These are phyloP conservation scores for Canariomyces notabilis DNA, from an alignment of 2,329 filamentous ascomycete species.

Conservation along the genomic window DNA sequence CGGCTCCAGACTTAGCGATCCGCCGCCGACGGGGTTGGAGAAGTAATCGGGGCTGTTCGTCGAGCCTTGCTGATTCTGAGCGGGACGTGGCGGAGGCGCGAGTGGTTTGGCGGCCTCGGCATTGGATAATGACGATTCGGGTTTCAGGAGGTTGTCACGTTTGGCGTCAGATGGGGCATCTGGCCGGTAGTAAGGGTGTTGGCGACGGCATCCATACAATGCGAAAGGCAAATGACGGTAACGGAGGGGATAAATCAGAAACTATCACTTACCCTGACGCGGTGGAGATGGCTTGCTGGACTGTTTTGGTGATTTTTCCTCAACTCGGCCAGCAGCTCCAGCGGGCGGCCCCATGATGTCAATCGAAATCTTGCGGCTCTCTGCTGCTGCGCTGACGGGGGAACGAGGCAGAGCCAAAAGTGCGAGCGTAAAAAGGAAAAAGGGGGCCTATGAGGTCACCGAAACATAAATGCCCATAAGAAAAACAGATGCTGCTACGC, in stretches of 20 bases:
- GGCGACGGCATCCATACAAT: slow-evolving; percentile 17
- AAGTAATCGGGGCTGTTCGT: slow-evolving; percentile 64
- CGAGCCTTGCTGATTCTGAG: slow-evolving; percentile 37
- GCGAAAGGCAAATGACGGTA: slow-evolving; percentile 21
- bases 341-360: slow-evolving; percentile 47
- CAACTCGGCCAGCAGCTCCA: slow-evolving; percentile 36
- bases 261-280: slow-evolving; percentile 38
- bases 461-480: slow-evolving; percentile 21
- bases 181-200: slow-evolving; percentile 18
- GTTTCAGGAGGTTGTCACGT: slow-evolving; percentile 43
- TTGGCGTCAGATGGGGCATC: slow-evolving; percentile 22
- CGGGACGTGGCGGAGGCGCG: slow-evolving; percentile 64
- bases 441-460: slow-evolving; percentile 27
- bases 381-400: slow-evolving; percentile 16
- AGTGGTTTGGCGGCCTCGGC: slow-evolving; percentile 60
- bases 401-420: slow-evolving; percentile 8
- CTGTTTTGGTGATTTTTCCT: slow-evolving; percentile 46
- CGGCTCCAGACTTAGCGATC: slow-evolving; percentile 69
- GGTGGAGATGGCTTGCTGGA: slow-evolving; percentile 38
- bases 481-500: slow-evolving; percentile 18
- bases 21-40: slow-evolving; percentile 46
- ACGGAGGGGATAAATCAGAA: slow-evolving; percentile 7
- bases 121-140: slow-evolving; percentile 49
- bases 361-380: slow-evolving; percentile 30
- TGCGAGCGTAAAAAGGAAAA: slow-evolving; percentile 6